Evolutionary conservation across 805 yeast species (phyloP).

Genomic region (Jamesozyma spencerorum): DNA sequence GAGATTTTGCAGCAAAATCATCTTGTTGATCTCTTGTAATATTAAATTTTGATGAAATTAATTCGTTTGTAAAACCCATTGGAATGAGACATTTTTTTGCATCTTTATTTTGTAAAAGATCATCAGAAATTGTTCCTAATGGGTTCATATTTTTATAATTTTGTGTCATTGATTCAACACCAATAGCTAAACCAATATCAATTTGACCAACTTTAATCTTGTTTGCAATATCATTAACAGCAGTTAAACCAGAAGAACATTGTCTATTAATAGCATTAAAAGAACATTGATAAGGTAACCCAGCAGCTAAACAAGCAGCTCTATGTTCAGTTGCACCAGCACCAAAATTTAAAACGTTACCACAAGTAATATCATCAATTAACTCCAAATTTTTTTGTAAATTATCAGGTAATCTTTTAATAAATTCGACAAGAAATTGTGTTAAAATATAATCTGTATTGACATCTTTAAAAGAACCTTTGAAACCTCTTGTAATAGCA

Average conservation of each 20-base stretch:
- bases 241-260: slow-evolving; percentile 90
- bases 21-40: slow-evolving; percentile 71
- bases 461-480: slow-evolving; percentile 76
- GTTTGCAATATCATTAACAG: slow-evolving; percentile 81
- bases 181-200: slow-evolving; percentile 82
- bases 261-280: slow-evolving; percentile 85
- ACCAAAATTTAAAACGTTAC: slow-evolving; percentile 85
- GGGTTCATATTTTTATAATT: slow-evolving; percentile 72
- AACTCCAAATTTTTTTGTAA: slow-evolving; percentile 42
- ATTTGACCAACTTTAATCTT: slow-evolving; percentile 83
- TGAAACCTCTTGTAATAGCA: slow-evolving; percentile 79
- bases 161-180: slow-evolving; percentile 90
- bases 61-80: slow-evolving; percentile 95
- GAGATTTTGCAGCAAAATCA: slow-evolving; percentile 79
- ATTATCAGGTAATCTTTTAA: slow-evolving; percentile 38
- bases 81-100: slow-evolving; percentile 80
- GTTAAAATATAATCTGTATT: slow-evolving; percentile 70
- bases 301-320: slow-evolving; percentile 86
- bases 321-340: slow-evolving; percentile 95
- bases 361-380: slow-evolving; percentile 80
- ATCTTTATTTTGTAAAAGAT: slow-evolving; percentile 34
- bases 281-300: slow-evolving; percentile 72
- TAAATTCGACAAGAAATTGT: slow-evolving; percentile 52
- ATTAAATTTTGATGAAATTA: slow-evolving; percentile 60
- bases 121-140: slow-evolving; percentile 50